Evolutionary conservation across 1,284 basidiomycete species (phyloP).

Genomic region (Rhodotorula sp.): DNA sequence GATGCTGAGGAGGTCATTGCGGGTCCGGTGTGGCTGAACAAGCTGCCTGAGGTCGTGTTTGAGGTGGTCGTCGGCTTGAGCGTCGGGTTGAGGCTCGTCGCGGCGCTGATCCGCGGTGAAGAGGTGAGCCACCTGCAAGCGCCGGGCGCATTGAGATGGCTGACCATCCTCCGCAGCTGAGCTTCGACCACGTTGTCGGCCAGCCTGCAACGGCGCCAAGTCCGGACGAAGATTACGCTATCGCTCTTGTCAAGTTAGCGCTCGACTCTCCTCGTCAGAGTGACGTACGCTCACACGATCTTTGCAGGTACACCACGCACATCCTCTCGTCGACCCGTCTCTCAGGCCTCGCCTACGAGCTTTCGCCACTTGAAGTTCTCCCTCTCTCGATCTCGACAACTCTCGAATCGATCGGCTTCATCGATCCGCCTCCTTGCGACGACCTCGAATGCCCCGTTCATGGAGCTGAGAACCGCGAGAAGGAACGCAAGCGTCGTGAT

Average conservation of each 20-base stretch:
- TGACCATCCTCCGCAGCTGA: constrained; percentile 6
- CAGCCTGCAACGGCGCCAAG: constrained; percentile 9
- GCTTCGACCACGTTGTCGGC: constrained; percentile 26
- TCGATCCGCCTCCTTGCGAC: constrained; percentile 13
- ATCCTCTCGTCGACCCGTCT: constrained; percentile 31
- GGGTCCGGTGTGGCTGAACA: constrained; percentile 33
- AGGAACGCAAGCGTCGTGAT: not conserved
- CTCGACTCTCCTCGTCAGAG: not conserved
- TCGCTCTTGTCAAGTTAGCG: constrained; percentile 36
- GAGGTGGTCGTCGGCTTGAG: constrained; percentile 15
- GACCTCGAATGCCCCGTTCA: not conserved
- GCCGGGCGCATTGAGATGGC: not conserved
- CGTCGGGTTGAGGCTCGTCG: constrained; percentile 19
- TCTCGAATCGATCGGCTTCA: constrained; percentile 15
- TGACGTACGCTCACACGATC: not conserved
- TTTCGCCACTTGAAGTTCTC: constrained; percentile 30
- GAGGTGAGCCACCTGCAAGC: constrained; percentile 18
- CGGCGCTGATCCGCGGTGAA: constrained; percentile 22
- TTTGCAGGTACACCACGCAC: constrained; percentile 29
- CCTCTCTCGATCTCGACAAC: constrained; percentile 13
- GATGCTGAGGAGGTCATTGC: constrained; percentile 14
- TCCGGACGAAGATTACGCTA: constrained; percentile 31
- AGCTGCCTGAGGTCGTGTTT: constrained; percentile 34
- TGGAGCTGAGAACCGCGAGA: not conserved
- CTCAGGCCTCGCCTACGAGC: constrained; percentile 34